A percentile compares a stretch with the other conserved stretches of the same genome.
Conservation (phyloP, 768 basidiomycete species). For the Xerocomus brunneocitrinus region DNA sequence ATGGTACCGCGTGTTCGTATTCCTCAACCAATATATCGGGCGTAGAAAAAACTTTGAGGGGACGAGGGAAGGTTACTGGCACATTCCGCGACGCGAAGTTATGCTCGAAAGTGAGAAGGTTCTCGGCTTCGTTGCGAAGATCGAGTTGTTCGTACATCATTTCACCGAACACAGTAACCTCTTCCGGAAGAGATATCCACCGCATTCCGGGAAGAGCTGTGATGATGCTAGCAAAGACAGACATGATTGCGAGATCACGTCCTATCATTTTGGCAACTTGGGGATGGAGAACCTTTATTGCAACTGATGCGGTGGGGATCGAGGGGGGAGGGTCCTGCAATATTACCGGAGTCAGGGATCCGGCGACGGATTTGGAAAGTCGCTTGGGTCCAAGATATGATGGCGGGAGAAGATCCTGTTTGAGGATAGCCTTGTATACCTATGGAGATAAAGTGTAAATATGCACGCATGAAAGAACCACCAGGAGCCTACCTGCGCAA, state of each 20-base stretch:
- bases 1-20: constrained; percentile 85
- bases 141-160: constrained; percentile 98
- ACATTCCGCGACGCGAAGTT: constrained; percentile 80
- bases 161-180: constrained; percentile 87
- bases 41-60: constrained; percentile 77
- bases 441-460: constrained; percentile 21
- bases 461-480: neutral
- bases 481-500: constrained; percentile 63
- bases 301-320: constrained; percentile 82
- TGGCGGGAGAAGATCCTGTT: constrained; percentile 77
- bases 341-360: constrained; percentile 49
- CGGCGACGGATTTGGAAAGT: constrained; percentile 40
- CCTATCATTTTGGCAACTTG: constrained; percentile 73
- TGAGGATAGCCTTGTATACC: constrained; percentile 89
- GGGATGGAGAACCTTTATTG: constrained; percentile 95
- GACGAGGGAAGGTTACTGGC: constrained; percentile 86
- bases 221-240: constrained; percentile 78
- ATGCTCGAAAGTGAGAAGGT: constrained; percentile 76
- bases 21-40: constrained; percentile 86
- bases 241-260: constrained; percentile 93
- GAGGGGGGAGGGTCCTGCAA: constrained; percentile 56
- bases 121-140: constrained; percentile 84
- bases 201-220: constrained; percentile 87
- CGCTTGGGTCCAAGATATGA: constrained; percentile 78
- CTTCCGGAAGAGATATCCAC: constrained; percentile 94